phyloP scores from a whole-genome alignment of 352 stramenopile species.

The Blastocystis sp. region DNA sequence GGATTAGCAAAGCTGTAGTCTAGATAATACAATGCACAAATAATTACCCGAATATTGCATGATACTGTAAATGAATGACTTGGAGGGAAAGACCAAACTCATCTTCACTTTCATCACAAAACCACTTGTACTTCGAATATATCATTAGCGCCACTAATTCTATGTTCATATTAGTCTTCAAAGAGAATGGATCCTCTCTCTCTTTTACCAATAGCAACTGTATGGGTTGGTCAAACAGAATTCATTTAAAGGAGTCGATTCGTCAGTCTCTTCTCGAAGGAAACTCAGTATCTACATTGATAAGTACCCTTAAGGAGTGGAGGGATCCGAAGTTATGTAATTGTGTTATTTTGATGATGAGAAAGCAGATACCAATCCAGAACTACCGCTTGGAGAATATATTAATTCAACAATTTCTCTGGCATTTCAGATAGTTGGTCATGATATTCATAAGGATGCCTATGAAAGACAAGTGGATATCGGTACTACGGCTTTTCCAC shows the following conservation, averaged over 20 bases:
- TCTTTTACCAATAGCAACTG: background rate
- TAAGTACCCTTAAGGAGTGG: background rate
- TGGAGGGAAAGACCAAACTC: no score
- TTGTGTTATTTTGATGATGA: background rate
- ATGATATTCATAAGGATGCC: background rate
- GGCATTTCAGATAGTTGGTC: slow-evolving; percentile 34
- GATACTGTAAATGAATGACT: no score
- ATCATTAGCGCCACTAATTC: no score
- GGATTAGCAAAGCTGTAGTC: no score
- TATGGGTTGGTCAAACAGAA: background rate
- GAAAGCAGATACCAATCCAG: background rate
- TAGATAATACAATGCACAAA: no score
- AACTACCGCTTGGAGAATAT: background rate
- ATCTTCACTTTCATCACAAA: no score
- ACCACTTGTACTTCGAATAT: no score
- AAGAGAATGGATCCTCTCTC: slow-evolving; percentile 32
- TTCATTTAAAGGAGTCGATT: background rate
- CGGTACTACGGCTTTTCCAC: background rate
- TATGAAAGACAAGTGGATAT: background rate
- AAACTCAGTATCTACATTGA: background rate
- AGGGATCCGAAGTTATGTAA: slow-evolving; percentile 1
- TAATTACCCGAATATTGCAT: no score
- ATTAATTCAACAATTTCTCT: background rate
- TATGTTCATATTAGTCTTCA: background rate
- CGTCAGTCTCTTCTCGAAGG: background rate